Percentiles rank a stretch among this genome's conserved stretches.
phyloP scores from a whole-genome alignment of 2,329 filamentous ascomycete species.

The Fusarium chlamydosporum region DNA sequence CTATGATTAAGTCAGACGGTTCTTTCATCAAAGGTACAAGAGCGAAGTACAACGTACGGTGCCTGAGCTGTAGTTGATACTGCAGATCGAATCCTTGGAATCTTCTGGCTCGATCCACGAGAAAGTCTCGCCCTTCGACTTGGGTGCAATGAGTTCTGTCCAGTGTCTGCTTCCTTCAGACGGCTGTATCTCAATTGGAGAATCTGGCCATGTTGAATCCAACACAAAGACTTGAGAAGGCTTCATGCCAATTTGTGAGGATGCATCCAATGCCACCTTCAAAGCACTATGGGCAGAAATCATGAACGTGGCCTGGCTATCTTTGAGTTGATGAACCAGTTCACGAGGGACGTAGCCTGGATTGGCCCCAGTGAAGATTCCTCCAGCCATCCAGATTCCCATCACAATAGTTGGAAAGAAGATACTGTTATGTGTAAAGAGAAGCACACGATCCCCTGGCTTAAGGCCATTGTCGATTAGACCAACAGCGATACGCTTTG shows the following conservation, averaged over 20 bases:
- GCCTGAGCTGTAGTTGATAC: conserved; percentile 83
- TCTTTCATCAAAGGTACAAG: not conserved
- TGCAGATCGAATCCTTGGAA: conserved; percentile 69
- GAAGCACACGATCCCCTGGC: conserved; percentile 77
- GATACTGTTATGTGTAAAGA: conserved; percentile 81
- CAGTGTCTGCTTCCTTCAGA: conserved; percentile 65
- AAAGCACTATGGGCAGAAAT: conserved; percentile 73
- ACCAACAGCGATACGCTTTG: conserved; percentile 79
- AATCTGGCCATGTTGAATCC: conserved; percentile 68
- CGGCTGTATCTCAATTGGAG: conserved; percentile 39
- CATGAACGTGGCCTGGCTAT: conserved; percentile 77
- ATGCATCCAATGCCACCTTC: conserved; percentile 76
- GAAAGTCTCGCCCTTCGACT: conserved; percentile 68
- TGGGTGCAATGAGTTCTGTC: conserved; percentile 70
- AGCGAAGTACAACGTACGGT: conserved; percentile 59
- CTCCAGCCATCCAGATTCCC: conserved; percentile 82
- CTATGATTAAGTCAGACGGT: conserved; percentile 33
- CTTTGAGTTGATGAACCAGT: conserved; percentile 80
- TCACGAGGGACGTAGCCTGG: conserved; percentile 77
- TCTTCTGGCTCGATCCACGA: conserved; percentile 72
- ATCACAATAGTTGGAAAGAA: conserved; percentile 80
- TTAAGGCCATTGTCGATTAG: conserved; percentile 74
- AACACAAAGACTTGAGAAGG: conserved; percentile 74
- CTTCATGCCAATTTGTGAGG: conserved; percentile 68
- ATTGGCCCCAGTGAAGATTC: conserved; percentile 83